Evolutionary conservation across 352 stramenopile species (phyloP).

Genomic region (Phytophthora megakarya): DNA sequence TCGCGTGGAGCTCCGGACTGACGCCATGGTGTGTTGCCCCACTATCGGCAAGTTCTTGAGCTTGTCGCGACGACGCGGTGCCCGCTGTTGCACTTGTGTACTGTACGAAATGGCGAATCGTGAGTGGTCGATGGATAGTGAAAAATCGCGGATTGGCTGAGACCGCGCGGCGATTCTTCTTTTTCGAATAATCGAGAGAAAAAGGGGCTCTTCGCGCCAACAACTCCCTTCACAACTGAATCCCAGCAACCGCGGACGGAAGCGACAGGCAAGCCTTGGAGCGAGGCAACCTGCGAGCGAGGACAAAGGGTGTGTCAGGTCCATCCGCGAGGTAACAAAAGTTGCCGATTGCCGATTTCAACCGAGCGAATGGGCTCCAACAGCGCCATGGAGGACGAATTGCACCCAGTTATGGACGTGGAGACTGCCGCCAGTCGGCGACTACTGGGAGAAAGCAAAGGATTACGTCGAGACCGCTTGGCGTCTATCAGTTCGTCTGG

Average conservation of each 20-base stretch:
- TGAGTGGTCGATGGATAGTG: constrained; percentile 13
- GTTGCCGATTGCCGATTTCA: neutral
- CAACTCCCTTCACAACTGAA: constrained; percentile 37
- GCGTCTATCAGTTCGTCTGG: constrained; percentile 44
- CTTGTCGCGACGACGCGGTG: constrained; percentile 15
- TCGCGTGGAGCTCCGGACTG: constrained; percentile 33
- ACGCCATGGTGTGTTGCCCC: constrained; percentile 11
- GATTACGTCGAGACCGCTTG: constrained; percentile 38
- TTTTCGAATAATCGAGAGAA: constrained; percentile 40
- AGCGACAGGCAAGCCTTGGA: constrained; percentile 2
- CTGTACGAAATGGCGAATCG: neutral
- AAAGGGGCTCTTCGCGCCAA: constrained; percentile 16
- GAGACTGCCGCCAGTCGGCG: constrained; percentile 37
- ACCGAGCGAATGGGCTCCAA: constrained; percentile 45
- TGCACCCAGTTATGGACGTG: constrained; percentile 50
- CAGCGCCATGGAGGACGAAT: constrained; percentile 52
- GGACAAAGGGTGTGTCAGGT: neutral
- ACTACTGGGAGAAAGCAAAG: constrained; percentile 40
- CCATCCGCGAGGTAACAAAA: constrained; percentile 1
- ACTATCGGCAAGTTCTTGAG: constrained; percentile 6
- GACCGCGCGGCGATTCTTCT: constrained; percentile 15
- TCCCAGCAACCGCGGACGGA: constrained; percentile 6
- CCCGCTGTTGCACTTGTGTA: constrained; percentile 23
- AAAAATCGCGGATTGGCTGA: constrained; percentile 34
- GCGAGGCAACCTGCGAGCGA: constrained; percentile 14